Conservation (phyloP, 148 eudicot species). For the Limonium bicolor region DNA sequence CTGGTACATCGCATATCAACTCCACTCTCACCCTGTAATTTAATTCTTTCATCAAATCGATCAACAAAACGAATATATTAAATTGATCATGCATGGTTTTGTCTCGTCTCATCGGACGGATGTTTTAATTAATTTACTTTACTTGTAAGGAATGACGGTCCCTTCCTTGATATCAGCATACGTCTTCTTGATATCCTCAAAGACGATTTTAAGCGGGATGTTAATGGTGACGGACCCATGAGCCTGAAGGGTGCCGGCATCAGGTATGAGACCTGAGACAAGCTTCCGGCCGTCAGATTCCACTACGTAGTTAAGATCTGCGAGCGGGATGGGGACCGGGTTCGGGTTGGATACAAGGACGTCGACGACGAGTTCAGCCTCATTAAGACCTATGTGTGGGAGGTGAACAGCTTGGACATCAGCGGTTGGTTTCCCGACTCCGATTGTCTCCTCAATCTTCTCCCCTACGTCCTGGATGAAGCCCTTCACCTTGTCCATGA, state of each 20-base stretch:
- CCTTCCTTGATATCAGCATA: slow-evolving; percentile 23
- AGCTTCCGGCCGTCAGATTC: slow-evolving; percentile 22
- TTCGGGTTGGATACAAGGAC: slow-evolving; percentile 16
- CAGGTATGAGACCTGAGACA: slow-evolving; percentile 16
- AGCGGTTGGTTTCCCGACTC: slow-evolving; percentile 21
- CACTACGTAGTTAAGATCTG: slow-evolving; percentile 16
- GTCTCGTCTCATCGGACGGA: too few relatives aligned
- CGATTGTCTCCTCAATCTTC: slow-evolving; percentile 14
- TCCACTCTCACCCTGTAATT: slow-evolving; percentile 9
- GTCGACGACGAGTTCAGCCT: slow-evolving; percentile 13
- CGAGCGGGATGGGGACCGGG: slow-evolving; percentile 21
- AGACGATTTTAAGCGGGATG: slow-evolving; percentile 15
- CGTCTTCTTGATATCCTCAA: slow-evolving; percentile 15
- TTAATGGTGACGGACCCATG: slow-evolving; percentile 22
- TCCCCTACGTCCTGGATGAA: slow-evolving; percentile 20
- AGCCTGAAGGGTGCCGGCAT: slow-evolving; percentile 19
- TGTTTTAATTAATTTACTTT: too few relatives aligned
- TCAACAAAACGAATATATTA: too few relatives aligned
- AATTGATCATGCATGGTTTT: too few relatives aligned
- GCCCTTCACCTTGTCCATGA: slow-evolving; percentile 18
- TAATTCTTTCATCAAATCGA: too few relatives aligned
- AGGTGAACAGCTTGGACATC: slow-evolving; percentile 13
- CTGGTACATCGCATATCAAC: slow-evolving; percentile 14
- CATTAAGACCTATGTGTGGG: slow-evolving; percentile 13
- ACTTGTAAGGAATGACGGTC: slow-evolving; percentile 16